Base-by-base conservation (phyloP, 495 filamentous ascomycete genomes). In the Rostrohypoxylon terebratum region DNA sequence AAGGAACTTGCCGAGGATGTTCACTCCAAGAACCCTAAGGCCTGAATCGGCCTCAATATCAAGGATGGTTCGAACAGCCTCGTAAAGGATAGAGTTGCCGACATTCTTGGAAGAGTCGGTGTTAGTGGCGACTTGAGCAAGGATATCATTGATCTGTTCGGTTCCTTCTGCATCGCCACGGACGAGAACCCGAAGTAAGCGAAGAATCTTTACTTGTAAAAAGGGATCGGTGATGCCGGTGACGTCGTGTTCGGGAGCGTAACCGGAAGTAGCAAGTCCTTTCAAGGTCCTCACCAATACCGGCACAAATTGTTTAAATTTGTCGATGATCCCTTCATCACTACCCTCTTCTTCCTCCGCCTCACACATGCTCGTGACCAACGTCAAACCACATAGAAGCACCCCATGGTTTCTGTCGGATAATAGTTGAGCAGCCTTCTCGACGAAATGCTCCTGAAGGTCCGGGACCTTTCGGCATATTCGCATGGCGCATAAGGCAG, bases 211-310 rank as follows among this genome's bases (percentile, higher is more conserved):
- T 80, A 97, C 94, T 80, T 99, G 96, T 44, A 99, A 81, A 84
- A 99, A 99, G n/a, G 96, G 96, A 83, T 99, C 96, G 33, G 96
- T 97, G 67, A 99, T 97, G 18, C 96, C 96, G 13, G 94, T 96
- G 10, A 99, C 96, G 77, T 99, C 96, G 77, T 99, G 96, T 75
- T 99, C 96, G 13, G 96, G 96, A 5, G 96, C 94, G 82, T 98
- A 99, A 38, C 96, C 96, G 20, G 96, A 98, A 42, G 92, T 93
- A 11, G 95, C 93, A 73, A 99, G 81, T 2, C 91, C 90, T 85
- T 98, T 99, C 75, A 99, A 78, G 50, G 93, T 91, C 77, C 93
- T 91, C 7, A 98, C 94, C n/a, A 99, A 85, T 14, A 87, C 87
- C 3, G 85, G 88, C 44, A 88, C 90, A 68, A 97, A 86, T 40